phyloP scores from a whole-genome alignment of 2,329 filamentous ascomycete species.

The Fusarium sp. region DNA sequence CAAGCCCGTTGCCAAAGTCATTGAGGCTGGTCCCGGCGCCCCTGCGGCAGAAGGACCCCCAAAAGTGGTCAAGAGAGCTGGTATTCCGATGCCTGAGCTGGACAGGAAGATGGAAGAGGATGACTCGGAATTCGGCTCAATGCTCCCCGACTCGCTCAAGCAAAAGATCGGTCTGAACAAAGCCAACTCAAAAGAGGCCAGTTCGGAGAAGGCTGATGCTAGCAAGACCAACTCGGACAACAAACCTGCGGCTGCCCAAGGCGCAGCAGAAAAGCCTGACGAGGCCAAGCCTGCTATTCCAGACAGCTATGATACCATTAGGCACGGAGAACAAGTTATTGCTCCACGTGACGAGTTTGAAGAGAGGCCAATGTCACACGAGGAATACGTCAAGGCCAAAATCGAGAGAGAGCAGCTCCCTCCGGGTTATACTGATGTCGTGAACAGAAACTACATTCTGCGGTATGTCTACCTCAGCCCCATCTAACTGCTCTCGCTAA shows the following conservation, averaged over 20 bases:
- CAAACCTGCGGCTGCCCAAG: conserved; percentile 19
- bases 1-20: conserved; percentile 12
- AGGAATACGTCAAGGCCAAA: conserved; percentile 62
- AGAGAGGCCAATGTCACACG: conserved; percentile 60
- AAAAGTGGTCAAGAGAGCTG: conserved; percentile 33
- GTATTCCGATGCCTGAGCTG: conserved; percentile 43
- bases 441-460: conserved; percentile 66
- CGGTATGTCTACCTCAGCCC: conserved; percentile 58
- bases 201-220: conserved; percentile 1
- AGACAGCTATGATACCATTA: conserved; percentile 28
- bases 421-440: conserved; percentile 62
- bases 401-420: conserved; percentile 60
- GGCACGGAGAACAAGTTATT: conserved; percentile 16
- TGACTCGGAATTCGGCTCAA: conserved; percentile 43
- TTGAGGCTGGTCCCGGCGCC: neutral
- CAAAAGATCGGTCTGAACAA: conserved; percentile 45
- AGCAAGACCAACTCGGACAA: conserved; percentile 6
- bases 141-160: conserved; percentile 50
- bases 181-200: neutral
- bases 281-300: conserved; percentile 12
- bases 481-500: conserved; percentile 5
- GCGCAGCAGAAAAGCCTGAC: conserved; percentile 4
- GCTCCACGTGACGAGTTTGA: conserved; percentile 7
- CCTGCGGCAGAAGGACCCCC: conserved; percentile 10
- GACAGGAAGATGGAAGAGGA: conserved; percentile 35